Conservation (phyloP, 139 green algal species). For the Tetradesmus lagerheimii region DNA sequence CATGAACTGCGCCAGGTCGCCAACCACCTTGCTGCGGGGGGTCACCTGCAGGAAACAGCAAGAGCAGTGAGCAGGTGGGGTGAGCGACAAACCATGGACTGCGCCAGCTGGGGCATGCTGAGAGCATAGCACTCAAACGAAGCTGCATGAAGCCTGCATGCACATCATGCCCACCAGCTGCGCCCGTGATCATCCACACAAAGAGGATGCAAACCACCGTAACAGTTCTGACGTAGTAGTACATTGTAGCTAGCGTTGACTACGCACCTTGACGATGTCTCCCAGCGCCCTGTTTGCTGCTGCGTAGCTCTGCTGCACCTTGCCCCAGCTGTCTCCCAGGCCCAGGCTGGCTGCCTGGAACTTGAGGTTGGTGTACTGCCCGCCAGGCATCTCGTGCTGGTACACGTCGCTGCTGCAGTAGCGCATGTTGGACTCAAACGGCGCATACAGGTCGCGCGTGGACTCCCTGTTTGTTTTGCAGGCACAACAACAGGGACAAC, state of each 20-base stretch:
- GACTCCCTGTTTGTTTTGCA: constrained; percentile 78
- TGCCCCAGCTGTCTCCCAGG: constrained; percentile 87
- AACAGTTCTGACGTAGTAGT: too few relatives aligned
- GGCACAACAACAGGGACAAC: background rate
- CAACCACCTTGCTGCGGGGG: too few relatives aligned
- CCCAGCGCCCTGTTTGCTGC: constrained; percentile 90
- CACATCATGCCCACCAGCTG: too few relatives aligned
- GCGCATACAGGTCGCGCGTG: constrained; percentile 88
- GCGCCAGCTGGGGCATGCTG: too few relatives aligned
- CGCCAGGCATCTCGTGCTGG: constrained; percentile 95
- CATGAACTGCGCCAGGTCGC: too few relatives aligned
- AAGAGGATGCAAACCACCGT: too few relatives aligned
- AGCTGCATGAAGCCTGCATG: background rate
- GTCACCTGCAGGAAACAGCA: too few relatives aligned
- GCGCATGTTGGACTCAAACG: constrained; percentile 88
- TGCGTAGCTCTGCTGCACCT: constrained; percentile 89
- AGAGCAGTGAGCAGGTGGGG: too few relatives aligned
- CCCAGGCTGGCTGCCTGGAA: constrained; percentile 86
- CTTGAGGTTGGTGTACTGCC: constrained; percentile 95
- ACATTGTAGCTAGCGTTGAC: too few relatives aligned
- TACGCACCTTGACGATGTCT: constrained; percentile 94
- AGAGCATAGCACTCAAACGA: too few relatives aligned
- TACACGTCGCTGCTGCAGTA: constrained; percentile 87
- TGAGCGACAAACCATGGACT: too few relatives aligned
- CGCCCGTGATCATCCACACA: too few relatives aligned